A percentile compares a stretch with the other conserved stretches of the same genome.
These are phyloP conservation scores for Malus asiatica DNA, from an alignment of 306 rosid genomes.

Conservation along the genomic window DNA sequence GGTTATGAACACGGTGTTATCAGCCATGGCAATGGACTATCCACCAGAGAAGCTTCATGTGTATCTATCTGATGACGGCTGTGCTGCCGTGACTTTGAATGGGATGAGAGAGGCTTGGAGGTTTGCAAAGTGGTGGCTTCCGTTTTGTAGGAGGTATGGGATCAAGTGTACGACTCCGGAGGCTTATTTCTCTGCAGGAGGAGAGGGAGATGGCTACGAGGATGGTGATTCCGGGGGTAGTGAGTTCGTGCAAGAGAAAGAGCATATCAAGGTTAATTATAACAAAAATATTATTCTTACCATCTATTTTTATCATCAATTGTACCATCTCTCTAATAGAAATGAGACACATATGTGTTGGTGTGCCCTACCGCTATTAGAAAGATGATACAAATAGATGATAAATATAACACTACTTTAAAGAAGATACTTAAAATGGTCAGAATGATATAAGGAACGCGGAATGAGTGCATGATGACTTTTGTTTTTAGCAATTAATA, in stretches of 20 bases:
- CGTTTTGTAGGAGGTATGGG: constrained; percentile 41
- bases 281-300: too few relatives aligned
- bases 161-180: constrained; percentile 45
- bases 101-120: constrained; percentile 39
- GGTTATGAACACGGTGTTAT: constrained; percentile 70
- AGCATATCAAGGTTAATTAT: constrained; percentile 28
- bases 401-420: too few relatives aligned
- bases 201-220: constrained; percentile 10
- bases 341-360: too few relatives aligned
- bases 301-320: too few relatives aligned
- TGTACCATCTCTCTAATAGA: too few relatives aligned
- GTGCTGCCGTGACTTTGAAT: constrained; percentile 43
- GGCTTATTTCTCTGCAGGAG: constrained; percentile 43
- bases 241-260: constrained; percentile 30
- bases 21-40: constrained; percentile 72
- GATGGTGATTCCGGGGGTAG: background rate
- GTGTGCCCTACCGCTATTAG: too few relatives aligned
- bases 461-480: too few relatives aligned
- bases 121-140: constrained; percentile 65
- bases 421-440: background rate
- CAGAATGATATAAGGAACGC: background rate
- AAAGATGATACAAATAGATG: too few relatives aligned
- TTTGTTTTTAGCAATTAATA: too few relatives aligned
- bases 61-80: constrained; percentile 71
- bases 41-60: constrained; percentile 60